phyloP scores from a whole-genome alignment of 306 rosid species.

The Dalbergia oliveri region DNA sequence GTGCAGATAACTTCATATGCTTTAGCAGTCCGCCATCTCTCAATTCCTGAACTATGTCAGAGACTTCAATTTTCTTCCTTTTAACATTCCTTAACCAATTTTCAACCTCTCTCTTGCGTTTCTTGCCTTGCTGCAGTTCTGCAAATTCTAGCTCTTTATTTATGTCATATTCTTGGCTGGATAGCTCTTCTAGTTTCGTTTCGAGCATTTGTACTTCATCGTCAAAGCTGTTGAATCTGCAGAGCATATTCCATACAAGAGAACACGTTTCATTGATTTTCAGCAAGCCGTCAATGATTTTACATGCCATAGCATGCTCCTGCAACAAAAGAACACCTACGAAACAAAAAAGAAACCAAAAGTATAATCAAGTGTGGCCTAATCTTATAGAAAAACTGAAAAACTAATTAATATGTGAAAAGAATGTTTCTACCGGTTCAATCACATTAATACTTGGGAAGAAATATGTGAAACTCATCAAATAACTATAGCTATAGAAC shows the following conservation, averaged over 20 bases:
- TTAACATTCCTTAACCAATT: background rate
- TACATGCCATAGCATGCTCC: conserved; percentile 38
- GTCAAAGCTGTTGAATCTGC: conserved; percentile 16
- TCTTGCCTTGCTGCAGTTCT: conserved; percentile 40
- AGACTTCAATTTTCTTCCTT: conserved; percentile 43
- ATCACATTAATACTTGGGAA: too few species aligned
- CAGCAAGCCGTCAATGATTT: conserved; percentile 23
- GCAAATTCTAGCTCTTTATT: conserved; percentile 44
- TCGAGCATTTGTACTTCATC: conserved; percentile 30
- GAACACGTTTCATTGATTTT: conserved; percentile 24
- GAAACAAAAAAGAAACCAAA: background rate
- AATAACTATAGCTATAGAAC: too few species aligned
- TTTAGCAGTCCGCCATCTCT: conserved; percentile 23
- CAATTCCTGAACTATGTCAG: conserved; percentile 1
- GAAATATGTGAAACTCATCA: too few species aligned
- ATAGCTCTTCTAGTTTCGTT: conserved; percentile 44
- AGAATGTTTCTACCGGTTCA: background rate
- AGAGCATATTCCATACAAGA: conserved; percentile 10
- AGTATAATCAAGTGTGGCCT: background rate
- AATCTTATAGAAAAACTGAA: too few species aligned
- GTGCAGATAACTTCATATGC: conserved; percentile 12
- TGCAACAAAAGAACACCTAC: conserved; percentile 4
- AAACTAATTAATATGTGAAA: background rate
- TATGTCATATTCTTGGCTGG: conserved; percentile 46
- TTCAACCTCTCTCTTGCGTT: conserved; percentile 6